Conservation (phyloP, 2,329 filamentous ascomycete species). For the Colletotrichum sp. region DNA sequence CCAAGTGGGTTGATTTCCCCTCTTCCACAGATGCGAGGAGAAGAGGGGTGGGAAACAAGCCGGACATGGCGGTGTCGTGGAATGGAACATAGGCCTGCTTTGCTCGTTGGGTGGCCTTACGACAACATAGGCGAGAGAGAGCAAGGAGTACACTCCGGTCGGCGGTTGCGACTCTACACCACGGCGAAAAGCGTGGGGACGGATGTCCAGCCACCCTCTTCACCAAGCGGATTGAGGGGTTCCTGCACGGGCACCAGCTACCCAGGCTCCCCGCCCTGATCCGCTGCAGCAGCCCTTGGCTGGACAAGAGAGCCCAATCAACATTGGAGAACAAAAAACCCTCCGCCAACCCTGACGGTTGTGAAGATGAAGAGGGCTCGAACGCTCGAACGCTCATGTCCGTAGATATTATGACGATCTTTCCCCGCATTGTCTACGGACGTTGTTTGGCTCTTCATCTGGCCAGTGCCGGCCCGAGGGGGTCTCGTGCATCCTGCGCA, state of each 20-base stretch:
- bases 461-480: background rate
- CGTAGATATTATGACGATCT: background rate
- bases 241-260: slow-evolving; percentile 5
- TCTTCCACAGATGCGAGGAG: background rate
- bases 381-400: background rate
- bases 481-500: background rate
- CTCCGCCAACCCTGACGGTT: background rate
- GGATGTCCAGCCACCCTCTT: background rate
- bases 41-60: slow-evolving; percentile 8
- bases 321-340: background rate
- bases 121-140: background rate
- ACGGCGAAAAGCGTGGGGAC: background rate
- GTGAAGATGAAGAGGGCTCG: background rate
- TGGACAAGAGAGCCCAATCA: slow-evolving; percentile 1
- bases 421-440: background rate
- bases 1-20: background rate
- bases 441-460: background rate
- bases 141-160: background rate
- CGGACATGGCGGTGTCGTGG: background rate
- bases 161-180: background rate
- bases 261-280: slow-evolving; percentile 11
- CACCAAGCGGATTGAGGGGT: background rate
- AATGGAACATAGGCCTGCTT: background rate
- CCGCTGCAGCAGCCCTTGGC: background rate
- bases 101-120: background rate